These are phyloP conservation scores for Candolleomyces efflorescens DNA, from an alignment of 768 basidiomycete genomes.

Conservation along the genomic window DNA sequence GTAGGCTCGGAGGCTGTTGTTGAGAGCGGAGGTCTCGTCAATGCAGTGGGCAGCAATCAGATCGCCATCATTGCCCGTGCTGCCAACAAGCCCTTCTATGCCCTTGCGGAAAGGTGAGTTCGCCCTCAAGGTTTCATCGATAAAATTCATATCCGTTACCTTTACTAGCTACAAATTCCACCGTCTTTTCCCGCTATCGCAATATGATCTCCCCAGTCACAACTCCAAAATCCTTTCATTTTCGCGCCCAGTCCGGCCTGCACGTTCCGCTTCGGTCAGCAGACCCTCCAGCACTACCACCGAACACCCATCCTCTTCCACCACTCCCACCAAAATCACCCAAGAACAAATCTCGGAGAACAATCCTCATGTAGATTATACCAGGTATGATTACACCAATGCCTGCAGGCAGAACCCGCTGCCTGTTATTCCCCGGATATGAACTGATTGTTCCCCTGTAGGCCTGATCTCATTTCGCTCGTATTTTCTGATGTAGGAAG, in stretches of 20 bases:
- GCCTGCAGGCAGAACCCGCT: slow-evolving; percentile 2
- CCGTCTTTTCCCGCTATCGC: slow-evolving; percentile 89
- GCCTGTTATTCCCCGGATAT: slow-evolving; percentile 5
- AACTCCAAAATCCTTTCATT: slow-evolving; percentile 73
- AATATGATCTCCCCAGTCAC: slow-evolving; percentile 84
- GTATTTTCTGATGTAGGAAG: slow-evolving; percentile 95
- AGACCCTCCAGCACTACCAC: slow-evolving; percentile 13
- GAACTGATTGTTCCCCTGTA: slow-evolving; percentile 26
- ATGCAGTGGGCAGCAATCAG: slow-evolving; percentile 93
- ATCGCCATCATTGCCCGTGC: slow-evolving; percentile 96
- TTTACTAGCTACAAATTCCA: slow-evolving; percentile 89
- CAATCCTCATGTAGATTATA: slow-evolving; percentile 92
- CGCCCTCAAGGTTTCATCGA: slow-evolving; percentile 18
- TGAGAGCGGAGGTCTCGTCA: slow-evolving; percentile 90
- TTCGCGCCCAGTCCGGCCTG: slow-evolving; percentile 36
- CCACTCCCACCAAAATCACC: slow-evolving; percentile 52
- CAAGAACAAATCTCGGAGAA: slow-evolving; percentile 78
- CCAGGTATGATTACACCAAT: slow-evolving; percentile 49
- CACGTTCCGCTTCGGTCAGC: slow-evolving; percentile 19
- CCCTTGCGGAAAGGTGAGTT: slow-evolving; percentile 80
- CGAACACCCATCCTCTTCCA: slow-evolving; percentile 16
- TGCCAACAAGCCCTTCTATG: slow-evolving; percentile 94
- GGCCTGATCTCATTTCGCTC: slow-evolving; percentile 89
- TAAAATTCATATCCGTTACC: slow-evolving; percentile 17
- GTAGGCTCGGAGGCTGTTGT: slow-evolving; percentile 98